Base-by-base conservation (phyloP, 2,329 filamentous ascomycete species). In the Chrysoporthe cubensis region DNA sequence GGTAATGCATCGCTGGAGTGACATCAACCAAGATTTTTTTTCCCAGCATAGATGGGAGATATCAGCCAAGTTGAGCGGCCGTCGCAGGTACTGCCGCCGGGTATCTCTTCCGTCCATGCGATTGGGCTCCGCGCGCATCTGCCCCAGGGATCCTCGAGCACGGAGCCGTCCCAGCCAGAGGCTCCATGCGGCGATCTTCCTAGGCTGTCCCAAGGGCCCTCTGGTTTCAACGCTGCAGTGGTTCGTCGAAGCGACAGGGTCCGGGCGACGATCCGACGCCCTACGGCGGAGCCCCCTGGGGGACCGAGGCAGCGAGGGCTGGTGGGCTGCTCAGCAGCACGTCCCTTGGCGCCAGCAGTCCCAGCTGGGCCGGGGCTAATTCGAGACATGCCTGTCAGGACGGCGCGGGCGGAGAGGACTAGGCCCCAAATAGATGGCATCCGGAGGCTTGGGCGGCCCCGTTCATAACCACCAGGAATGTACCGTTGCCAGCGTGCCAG, bases 351-450 rank as follows among this genome's bases (percentile, higher is more conserved):
- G 44, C 44, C 44, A 46, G 14, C 44, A 46, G 44, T 13, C 9
- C 8, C 16, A 34, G 34, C 32, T 37, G 32, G 32, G 54, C 34
- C 32, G 34, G 54, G 34, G 34, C 54, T 57, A 40, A 40, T 57
- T 40, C 18, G 16, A 57, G 54, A 57, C 26, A 57, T 26, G 13
- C 48, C 54, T 16, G 18, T 7, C 4, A 46, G 13, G 18, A 18
- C 54, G 11, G 40, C 54, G 18, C 34, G 54, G 54, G 32, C 11
- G 16, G 54, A 14, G 16, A 4, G n/a, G 13, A 40, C 57, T 60
- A 60, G 42, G 26, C 57, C 57, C 57, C 40, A 60, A 43, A 16
- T 26, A 60, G 57, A 60, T 26, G 40, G 42, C 40, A 59, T 44
- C 57, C 57, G 40, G 1, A 59, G n/a, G 57, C 52, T 18, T 56